Evolutionary conservation across 257 asterid genomes (phyloP), one percentile per base, ranked within the genome.

Genomic region (Ligustrum vulgare): DNA sequence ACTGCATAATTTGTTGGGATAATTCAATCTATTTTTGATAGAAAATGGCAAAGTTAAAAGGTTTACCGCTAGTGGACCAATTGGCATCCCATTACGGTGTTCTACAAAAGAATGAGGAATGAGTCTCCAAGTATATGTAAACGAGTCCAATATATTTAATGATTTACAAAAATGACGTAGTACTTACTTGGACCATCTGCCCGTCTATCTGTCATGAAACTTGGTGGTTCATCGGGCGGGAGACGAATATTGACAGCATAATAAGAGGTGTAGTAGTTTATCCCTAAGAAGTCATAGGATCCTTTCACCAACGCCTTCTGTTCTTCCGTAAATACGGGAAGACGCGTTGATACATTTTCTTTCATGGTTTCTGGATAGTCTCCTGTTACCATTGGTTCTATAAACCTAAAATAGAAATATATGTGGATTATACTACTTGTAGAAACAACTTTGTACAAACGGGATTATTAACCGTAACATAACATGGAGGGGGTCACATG

Each of bases 241-340:
- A 37, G 43, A 37, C 12, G 43, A 0, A 8, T 11, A 37, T 37
- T 37, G 43, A 37, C 43, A 37, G 13, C 87, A 64, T 83, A 83
- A 22, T 32, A 56, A 5, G 78, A 47, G 10, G 81, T 83, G 31
- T 83, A 83, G 63, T 80, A 80, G 68, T 83, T 85, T 41, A 85
- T 70, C 1, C 89, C 89, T 28, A 82, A 34, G 72, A 80, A 79
- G 28, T 80, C 87, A 49, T 28, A 71, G 18, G 84, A 78, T 5
- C 79, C 77, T 64, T 71, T 80, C n/a, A 83, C 47, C 75, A 56
- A 3, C 1, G 74, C 10, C 1, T 64, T 10, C 37, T 83, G 77
- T 1, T 83, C 70, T 1, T 23, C 10, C 2, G 79, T 43, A 22
- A 75, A 83, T 36, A 15, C 16, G 36, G 32, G 72, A 43, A 60